Evolutionary conservation across 129 eudicot species (phyloP).

Genomic region (Artemisia argyi): DNA sequence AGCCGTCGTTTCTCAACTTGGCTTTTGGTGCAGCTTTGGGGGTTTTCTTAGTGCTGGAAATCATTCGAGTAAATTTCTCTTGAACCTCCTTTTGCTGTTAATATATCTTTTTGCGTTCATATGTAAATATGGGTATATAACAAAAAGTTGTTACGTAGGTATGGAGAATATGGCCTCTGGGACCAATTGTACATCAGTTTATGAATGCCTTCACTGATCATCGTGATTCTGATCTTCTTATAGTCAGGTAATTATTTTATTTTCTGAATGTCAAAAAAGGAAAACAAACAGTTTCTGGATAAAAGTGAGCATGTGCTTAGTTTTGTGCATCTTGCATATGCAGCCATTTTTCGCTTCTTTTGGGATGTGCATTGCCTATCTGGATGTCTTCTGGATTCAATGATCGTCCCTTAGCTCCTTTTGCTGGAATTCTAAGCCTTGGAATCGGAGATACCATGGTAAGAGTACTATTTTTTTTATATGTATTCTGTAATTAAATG

Average conservation of each 20-base stretch:
- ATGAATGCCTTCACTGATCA: conserved; percentile 98
- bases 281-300: background rate
- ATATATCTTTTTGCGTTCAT: background rate
- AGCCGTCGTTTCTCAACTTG: conserved; percentile 85
- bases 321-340: conserved; percentile 13
- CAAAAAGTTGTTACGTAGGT: conserved; percentile 53
- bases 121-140: conserved; percentile 11
- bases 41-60: conserved; percentile 76
- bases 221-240: conserved; percentile 94
- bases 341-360: conserved; percentile 92
- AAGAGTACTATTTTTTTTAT: conserved; percentile 20
- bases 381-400: conserved; percentile 95
- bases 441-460: conserved; percentile 99
- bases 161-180: conserved; percentile 98
- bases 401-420: conserved; percentile 93
- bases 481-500: no score
- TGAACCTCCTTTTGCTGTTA: conserved; percentile 13
- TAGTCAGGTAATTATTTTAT: conserved; percentile 64
- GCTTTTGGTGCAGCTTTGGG: conserved; percentile 97
- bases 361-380: conserved; percentile 97
- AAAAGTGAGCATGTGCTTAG: background rate
- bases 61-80: conserved; percentile 73
- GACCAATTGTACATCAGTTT: conserved; percentile 72
- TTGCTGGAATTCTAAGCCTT: conserved; percentile 97
- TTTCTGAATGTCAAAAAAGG: background rate